Conservation (phyloP, 768 basidiomycete genomes). For the Boletus rex-veris region DNA sequence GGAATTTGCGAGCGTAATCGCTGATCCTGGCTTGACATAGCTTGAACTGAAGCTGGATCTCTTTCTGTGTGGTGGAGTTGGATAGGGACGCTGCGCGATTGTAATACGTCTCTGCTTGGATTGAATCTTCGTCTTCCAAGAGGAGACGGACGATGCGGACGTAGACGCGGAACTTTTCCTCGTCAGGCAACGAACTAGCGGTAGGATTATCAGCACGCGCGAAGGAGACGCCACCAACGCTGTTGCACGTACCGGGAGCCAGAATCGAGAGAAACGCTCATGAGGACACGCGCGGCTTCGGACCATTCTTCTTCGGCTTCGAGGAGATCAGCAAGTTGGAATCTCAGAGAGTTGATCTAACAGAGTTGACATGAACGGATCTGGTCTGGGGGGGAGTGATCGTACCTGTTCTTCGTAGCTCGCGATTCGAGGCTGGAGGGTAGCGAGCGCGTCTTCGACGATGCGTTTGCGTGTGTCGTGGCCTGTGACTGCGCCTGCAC, state of each 20-base stretch:
- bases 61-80: constrained; percentile 74
- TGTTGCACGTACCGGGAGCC: constrained; percentile 63
- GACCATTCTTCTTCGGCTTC: constrained; percentile 93
- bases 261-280: constrained; percentile 89
- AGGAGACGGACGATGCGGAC: constrained; percentile 92
- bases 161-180: constrained; percentile 86
- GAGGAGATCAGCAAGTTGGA: constrained; percentile 87
- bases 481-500: constrained; percentile 51
- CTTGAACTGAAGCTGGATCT: constrained; percentile 81
- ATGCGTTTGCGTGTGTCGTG: constrained; percentile 63
- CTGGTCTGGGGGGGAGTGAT: constrained; percentile 17
- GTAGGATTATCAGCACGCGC: not conserved
- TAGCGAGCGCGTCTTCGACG: constrained; percentile 68
- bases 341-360: constrained; percentile 79
- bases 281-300: constrained; percentile 86
- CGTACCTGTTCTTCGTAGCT: constrained; percentile 93
- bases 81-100: constrained; percentile 91
- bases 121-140: constrained; percentile 94
- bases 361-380: not conserved
- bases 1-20: constrained; percentile 87
- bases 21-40: constrained; percentile 92
- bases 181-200: constrained; percentile 61
- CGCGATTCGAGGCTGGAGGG: constrained; percentile 74
- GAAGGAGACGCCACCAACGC: not conserved
- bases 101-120: constrained; percentile 97